phyloP scores from a whole-genome alignment of 371 early-diverging fungal species.

The Entomophthora muscae region DNA sequence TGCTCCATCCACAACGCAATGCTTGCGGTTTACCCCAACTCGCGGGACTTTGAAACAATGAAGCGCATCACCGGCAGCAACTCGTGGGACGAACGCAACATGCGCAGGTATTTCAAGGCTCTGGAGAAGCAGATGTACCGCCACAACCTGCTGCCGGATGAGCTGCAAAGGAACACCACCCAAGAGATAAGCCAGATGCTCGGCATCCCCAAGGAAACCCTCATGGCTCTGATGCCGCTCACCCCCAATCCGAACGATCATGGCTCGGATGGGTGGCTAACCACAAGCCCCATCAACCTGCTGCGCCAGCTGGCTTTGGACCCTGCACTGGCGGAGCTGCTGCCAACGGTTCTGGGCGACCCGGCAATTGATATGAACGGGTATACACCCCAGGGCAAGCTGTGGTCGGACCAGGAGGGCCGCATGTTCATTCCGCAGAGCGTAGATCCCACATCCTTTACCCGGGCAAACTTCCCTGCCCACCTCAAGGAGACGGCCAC shows the following conservation, averaged over 20 bases:
- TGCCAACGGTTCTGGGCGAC: background rate
- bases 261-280: slow-evolving; percentile 4
- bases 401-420: background rate
- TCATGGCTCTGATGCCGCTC: too few relatives aligned
- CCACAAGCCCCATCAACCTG: background rate
- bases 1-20: slow-evolving; percentile 1
- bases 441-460: background rate
- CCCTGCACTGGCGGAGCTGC: background rate
- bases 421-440: background rate
- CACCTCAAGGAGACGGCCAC: background rate
- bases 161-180: too few relatives aligned
- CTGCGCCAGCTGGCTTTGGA: background rate
- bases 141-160: background rate
- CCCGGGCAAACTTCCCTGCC: background rate
- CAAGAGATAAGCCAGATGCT: too few relatives aligned
- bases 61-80: background rate
- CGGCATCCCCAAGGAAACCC: background rate
- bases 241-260: background rate
- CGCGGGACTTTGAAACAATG: background rate
- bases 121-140: slow-evolving; percentile 1
- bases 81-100: background rate
- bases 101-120: slow-evolving; percentile 5
- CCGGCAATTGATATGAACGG: background rate
- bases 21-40: background rate
- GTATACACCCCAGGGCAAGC: background rate